These are phyloP conservation scores for Cucurbitaria berberidis DNA, from an alignment of 2,329 filamentous ascomycete species.

Conservation along the genomic window DNA sequence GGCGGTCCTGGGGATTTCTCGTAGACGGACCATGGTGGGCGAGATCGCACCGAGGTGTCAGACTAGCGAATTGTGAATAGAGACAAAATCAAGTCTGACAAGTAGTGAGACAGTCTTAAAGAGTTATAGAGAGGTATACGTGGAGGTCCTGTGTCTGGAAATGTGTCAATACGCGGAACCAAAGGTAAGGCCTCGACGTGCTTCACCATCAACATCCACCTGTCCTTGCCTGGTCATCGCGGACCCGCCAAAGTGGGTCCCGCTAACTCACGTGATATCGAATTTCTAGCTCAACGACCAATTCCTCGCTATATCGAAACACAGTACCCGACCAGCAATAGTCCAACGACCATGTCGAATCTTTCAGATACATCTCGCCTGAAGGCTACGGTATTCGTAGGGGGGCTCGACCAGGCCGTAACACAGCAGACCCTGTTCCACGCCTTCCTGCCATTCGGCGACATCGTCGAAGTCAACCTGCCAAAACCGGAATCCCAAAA, in stretches of 20 bases:
- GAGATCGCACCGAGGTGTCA: constrained; percentile 40
- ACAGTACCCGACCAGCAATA: not conserved
- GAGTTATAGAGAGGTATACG: constrained; percentile 20
- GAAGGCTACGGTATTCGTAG: constrained; percentile 92
- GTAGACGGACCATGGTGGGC: constrained; percentile 84
- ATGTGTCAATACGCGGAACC: constrained; percentile 6
- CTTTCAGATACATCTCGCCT: constrained; percentile 86
- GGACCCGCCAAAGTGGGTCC: constrained; percentile 22
- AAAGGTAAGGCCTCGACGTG: constrained; percentile 31
- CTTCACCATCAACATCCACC: constrained; percentile 43
- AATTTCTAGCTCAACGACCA: constrained; percentile 20
- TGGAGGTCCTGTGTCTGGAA: constrained; percentile 10
- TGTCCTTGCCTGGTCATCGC: constrained; percentile 44
- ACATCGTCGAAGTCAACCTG: constrained; percentile 88
- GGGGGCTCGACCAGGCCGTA: constrained; percentile 81
- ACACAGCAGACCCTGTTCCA: constrained; percentile 78
- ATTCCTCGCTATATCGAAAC: constrained; percentile 5
- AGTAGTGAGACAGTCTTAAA: constrained; percentile 13
- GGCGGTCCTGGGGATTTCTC: constrained; percentile 95
- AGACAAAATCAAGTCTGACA: constrained; percentile 27
- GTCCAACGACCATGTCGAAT: constrained; percentile 31
- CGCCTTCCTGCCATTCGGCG: constrained; percentile 95
- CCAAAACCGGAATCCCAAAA: constrained; percentile 87
- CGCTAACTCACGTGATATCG: constrained; percentile 33
- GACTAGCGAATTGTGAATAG: constrained; percentile 23